phyloP scores from a whole-genome alignment of 148 eudicot genomes.

The Heliosperma pusillum region DNA sequence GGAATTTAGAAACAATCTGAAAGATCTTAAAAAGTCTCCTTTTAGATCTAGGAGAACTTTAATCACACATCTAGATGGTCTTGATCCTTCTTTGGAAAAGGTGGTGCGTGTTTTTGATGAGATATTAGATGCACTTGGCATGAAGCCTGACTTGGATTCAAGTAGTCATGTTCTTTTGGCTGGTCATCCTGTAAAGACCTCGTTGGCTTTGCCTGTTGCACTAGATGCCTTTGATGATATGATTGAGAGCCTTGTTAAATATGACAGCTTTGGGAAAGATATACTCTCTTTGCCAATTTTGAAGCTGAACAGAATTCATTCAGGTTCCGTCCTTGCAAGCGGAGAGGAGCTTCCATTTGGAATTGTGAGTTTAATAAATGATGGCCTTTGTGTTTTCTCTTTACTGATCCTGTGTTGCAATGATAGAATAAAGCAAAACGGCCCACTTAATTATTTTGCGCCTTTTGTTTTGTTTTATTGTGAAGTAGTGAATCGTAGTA shows the following conservation, averaged over 20 bases:
- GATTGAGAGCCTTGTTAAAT: conserved; percentile 38
- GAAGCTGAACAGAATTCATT: conserved; percentile 74
- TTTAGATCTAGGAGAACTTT: conserved; percentile 58
- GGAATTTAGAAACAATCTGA: conserved; percentile 43
- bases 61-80: conserved; percentile 33
- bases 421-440: not conserved
- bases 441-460: not conserved
- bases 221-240: conserved; percentile 81
- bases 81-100: conserved; percentile 34
- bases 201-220: conserved; percentile 82
- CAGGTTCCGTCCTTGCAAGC: conserved; percentile 79
- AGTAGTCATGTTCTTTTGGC: conserved; percentile 49
- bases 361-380: conserved; percentile 54
- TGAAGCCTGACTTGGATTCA: conserved; percentile 43
- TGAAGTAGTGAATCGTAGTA: not conserved
- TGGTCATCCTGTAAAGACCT: conserved; percentile 76
- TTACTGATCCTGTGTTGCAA: not conserved
- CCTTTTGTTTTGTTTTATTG: no score
- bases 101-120: conserved; percentile 49
- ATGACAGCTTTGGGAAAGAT: conserved; percentile 33
- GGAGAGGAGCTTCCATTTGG: conserved; percentile 98
- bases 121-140: conserved; percentile 59
- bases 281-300: conserved; percentile 61
- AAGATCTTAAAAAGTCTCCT: conserved; percentile 58
- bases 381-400: not conserved